These are phyloP conservation scores for Pulchroboletus neoregius DNA, from an alignment of 1,284 basidiomycete genomes.

Conservation along the genomic window DNA sequence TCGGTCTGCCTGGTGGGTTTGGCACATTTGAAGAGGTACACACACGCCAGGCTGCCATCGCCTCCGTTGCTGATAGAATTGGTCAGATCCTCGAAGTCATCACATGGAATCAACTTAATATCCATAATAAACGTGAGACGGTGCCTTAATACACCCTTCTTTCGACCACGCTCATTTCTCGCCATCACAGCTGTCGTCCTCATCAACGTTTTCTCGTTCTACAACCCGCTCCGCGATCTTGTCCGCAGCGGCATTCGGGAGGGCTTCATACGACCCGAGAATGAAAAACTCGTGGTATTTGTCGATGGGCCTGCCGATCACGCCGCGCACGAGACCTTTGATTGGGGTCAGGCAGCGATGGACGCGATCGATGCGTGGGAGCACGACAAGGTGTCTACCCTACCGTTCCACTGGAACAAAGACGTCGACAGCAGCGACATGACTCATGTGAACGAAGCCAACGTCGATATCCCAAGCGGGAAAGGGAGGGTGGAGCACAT, in stretches of 20 bases:
- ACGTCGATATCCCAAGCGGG: background rate
- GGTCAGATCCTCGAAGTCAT: slow-evolving; percentile 78
- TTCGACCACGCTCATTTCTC: background rate
- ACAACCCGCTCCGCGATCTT: slow-evolving; percentile 70
- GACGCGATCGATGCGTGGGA: slow-evolving; percentile 65
- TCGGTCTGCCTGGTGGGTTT: slow-evolving; percentile 87
- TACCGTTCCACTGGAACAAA: slow-evolving; percentile 42
- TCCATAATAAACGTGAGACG: slow-evolving; percentile 77
- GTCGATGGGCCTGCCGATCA: slow-evolving; percentile 65
- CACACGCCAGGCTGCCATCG: background rate
- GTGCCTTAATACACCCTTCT: slow-evolving; percentile 6
- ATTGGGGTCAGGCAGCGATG: slow-evolving; percentile 77
- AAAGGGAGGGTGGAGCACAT: slow-evolving; percentile 22
- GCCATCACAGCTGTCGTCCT: slow-evolving; percentile 63
- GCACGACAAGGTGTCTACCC: slow-evolving; percentile 27
- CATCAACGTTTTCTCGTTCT: slow-evolving; percentile 80
- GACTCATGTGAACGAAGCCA: slow-evolving; percentile 20
- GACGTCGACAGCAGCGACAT: slow-evolving; percentile 34
- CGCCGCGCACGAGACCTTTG: slow-evolving; percentile 53
- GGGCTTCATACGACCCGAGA: slow-evolving; percentile 71
- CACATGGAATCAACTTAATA: slow-evolving; percentile 89
- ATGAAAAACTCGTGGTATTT: slow-evolving; percentile 60
- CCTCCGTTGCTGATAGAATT: slow-evolving; percentile 5
- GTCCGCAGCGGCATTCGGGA: slow-evolving; percentile 63
- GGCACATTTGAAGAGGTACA: slow-evolving; percentile 88